Evolutionary conservation across 23 red algal genomes (phyloP).

Genomic region (Gracilariopsis chorda): DNA sequence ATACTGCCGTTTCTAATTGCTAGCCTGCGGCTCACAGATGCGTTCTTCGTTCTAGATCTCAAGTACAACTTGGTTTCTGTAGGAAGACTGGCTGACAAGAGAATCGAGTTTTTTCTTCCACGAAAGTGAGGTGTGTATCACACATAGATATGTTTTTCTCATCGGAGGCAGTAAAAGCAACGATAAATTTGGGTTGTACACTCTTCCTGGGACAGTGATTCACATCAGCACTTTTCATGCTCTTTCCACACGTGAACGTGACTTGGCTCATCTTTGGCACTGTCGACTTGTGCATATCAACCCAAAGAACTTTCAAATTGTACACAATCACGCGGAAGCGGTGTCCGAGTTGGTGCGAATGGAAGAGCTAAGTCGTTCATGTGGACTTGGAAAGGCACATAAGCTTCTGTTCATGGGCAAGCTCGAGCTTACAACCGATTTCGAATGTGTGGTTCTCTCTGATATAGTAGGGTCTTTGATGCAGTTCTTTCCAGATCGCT

Average conservation of each 20-base stretch:
- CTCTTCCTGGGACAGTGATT: not conserved
- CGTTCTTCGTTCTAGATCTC: not conserved
- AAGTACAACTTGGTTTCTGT: slow-evolving; percentile 20
- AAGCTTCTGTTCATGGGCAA: not conserved
- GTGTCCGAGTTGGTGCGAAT: not conserved
- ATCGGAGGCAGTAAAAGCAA: not conserved
- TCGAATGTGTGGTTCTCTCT: not conserved
- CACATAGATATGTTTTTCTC: not conserved
- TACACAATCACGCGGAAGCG: slow-evolving; percentile 6
- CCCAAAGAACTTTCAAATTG: not conserved
- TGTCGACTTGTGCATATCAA: slow-evolving; percentile 18
- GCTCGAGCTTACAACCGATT: not conserved
- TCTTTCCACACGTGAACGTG: not conserved
- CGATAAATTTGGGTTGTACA: not conserved
- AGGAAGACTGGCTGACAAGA: slow-evolving; percentile 22
- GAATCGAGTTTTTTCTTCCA: slow-evolving; percentile 25
- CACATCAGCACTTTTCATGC: not conserved
- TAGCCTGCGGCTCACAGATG: slow-evolving; percentile 24
- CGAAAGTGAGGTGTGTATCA: too few species aligned
- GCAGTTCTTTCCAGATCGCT: slow-evolving; percentile 9
- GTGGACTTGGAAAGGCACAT: slow-evolving; percentile 27
- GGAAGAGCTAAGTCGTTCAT: not conserved
- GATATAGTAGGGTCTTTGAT: not conserved
- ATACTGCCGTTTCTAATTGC: slow-evolving; percentile 9
- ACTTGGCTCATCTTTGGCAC: slow-evolving; percentile 25